Evolutionary conservation across 441 rosid species (phyloP).

Genomic region (Adansonia grandidieri): DNA sequence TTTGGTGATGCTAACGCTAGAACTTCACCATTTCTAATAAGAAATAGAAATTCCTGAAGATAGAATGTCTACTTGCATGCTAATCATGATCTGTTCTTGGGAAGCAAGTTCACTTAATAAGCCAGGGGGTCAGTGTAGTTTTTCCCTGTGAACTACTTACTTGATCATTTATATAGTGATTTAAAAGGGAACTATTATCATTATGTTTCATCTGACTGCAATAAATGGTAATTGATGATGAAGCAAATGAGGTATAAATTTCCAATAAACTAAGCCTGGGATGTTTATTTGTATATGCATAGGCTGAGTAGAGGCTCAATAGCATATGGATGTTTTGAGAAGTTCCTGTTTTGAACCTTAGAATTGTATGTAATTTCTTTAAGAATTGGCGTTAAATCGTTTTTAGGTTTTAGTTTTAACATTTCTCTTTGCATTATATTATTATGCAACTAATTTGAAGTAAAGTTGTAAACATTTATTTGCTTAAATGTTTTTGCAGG

Average conservation of each 20-base stretch:
- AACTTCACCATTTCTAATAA: neutral
- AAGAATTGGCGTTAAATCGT: conserved; percentile 1
- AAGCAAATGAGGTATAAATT: neutral
- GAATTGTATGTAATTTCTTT: conserved; percentile 6
- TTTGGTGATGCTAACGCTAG: neutral
- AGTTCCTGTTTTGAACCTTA: neutral
- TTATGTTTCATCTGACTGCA: neutral
- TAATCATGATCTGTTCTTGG: neutral
- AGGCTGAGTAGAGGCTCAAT: conserved; percentile 1
- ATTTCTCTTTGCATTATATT: conserved; percentile 1
- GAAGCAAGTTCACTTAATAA: conserved; percentile 5
- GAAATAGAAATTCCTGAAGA: conserved; percentile 11
- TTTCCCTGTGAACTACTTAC: conserved; percentile 14
- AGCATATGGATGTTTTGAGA: conserved; percentile 6
- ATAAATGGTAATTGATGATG: neutral
- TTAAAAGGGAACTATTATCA: neutral
- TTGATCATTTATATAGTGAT: neutral
- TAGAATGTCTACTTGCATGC: conserved; percentile 17
- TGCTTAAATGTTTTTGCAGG: conserved; percentile 43
- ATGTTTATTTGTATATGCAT: neutral
- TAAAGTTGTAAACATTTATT: neutral
- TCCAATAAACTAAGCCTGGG: conserved; percentile 16
- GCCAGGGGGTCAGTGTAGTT: neutral
- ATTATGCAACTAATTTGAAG: neutral
- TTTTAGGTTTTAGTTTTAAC: conserved; percentile 7